Evolutionary conservation across 495 filamentous ascomycete genomes (phyloP).

Genomic region (Aspergillus asperescens): DNA sequence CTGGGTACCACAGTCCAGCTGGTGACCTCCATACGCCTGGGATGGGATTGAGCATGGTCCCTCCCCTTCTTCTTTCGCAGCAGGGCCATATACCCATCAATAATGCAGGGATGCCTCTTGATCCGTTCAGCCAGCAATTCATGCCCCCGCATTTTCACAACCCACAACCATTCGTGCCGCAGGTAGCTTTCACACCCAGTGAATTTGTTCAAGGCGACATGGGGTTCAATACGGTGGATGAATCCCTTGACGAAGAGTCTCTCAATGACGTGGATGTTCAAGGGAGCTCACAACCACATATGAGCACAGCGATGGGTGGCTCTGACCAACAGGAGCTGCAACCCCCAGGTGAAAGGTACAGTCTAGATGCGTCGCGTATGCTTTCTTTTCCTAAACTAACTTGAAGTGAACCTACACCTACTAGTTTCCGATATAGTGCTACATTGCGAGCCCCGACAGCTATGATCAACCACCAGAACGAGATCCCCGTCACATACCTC

Average conservation of each 20-base stretch:
- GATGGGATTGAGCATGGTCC: conserved; percentile 69
- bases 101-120: conserved; percentile 38
- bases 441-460: conserved; percentile 90
- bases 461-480: conserved; percentile 83
- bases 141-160: conserved; percentile 66
- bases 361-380: conserved; percentile 21
- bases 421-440: conserved; percentile 84
- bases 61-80: conserved; percentile 75
- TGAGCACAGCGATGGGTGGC: conserved; percentile 25
- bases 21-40: conserved; percentile 89
- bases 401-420: conserved; percentile 23
- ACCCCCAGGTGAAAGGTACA: conserved; percentile 48
- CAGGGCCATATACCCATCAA: conserved; percentile 49
- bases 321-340: conserved; percentile 22
- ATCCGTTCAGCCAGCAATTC: conserved; percentile 56
- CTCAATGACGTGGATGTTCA: conserved; percentile 42
- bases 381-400: conserved; percentile 12
- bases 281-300: conserved; percentile 27
- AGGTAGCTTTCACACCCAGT: conserved; percentile 68
- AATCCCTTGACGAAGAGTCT: conserved; percentile 56
- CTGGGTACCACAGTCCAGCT: conserved; percentile 74
- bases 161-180: conserved; percentile 65
- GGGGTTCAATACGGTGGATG: conserved; percentile 71
- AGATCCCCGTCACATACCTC: conserved; percentile 91
- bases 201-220: conserved; percentile 73